phyloP scores from a whole-genome alignment of 1,139 yeast genomes.

The Kodamaea arcana region DNA sequence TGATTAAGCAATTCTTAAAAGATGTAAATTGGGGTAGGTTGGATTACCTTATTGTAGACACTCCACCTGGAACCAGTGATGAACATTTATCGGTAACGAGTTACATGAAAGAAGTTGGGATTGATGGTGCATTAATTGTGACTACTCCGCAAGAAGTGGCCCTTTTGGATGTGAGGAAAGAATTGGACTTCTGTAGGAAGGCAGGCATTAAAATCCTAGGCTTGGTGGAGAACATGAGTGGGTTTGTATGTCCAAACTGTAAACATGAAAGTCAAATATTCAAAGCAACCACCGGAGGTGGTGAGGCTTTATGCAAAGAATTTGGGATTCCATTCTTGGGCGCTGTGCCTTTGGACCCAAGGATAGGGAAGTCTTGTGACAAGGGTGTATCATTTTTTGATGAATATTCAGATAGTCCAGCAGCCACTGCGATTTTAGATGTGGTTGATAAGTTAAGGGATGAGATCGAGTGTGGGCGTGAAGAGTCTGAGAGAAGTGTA shows the following conservation, averaged over 20 bases:
- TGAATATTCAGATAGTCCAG: constrained; percentile 86
- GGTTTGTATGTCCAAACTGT: constrained; percentile 95
- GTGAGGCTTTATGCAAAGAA: constrained; percentile 76
- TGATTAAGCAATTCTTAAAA: constrained; percentile 88
- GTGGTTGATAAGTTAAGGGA: constrained; percentile 68
- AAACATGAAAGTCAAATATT: constrained; percentile 87
- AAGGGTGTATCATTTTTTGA: constrained; percentile 84
- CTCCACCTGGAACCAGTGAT: constrained; percentile 98
- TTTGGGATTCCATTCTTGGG: constrained; percentile 77
- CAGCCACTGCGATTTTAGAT: constrained; percentile 78
- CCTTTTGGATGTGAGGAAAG: constrained; percentile 88
- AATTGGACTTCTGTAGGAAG: constrained; percentile 88
- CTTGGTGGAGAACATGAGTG: constrained; percentile 95
- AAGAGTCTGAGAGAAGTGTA: too few relatives aligned
- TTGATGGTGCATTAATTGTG: constrained; percentile 92
- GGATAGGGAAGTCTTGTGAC: constrained; percentile 89
- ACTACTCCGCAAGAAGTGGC: constrained; percentile 99
- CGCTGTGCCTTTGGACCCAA: constrained; percentile 90
- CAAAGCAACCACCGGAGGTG: constrained; percentile 97
- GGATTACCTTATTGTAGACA: constrained; percentile 87
- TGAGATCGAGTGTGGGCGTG: too few relatives aligned
- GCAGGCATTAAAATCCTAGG: constrained; percentile 86
- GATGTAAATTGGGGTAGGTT: constrained; percentile 96
- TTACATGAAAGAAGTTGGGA: constrained; percentile 83
- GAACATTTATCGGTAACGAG: constrained; percentile 90